Percentiles rank a stretch among this genome's conserved stretches.
Conservation (phyloP, 768 basidiomycete species). For the Flagelloscypha sp. region DNA sequence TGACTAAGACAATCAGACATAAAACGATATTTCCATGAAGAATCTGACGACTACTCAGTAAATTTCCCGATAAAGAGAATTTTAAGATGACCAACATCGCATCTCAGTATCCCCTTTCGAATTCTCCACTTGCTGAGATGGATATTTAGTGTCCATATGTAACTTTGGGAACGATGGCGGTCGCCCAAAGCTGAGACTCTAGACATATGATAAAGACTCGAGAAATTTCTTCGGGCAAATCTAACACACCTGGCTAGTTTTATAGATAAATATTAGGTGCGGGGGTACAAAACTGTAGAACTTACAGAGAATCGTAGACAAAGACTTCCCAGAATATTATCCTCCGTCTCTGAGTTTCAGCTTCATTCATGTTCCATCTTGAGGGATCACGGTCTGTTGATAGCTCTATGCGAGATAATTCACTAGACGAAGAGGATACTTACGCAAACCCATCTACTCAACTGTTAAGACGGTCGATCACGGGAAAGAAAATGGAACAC, state of each 20-base stretch:
- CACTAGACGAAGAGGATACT: slow-evolving; percentile 21
- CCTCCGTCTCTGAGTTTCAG: slow-evolving; percentile 51
- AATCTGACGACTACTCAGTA: no score
- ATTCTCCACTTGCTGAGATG: slow-evolving; percentile 37
- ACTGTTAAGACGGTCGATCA: slow-evolving; percentile 10
- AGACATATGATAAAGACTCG: slow-evolving; percentile 6
- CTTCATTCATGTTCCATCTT: slow-evolving; percentile 49
- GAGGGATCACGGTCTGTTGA: slow-evolving; percentile 57
- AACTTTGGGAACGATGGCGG: slow-evolving; percentile 55
- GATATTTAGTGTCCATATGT: slow-evolving; percentile 49
- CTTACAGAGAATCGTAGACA: slow-evolving; percentile 68
- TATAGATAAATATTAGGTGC: not conserved
- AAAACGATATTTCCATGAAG: slow-evolving; percentile 65
- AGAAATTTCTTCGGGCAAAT: slow-evolving; percentile 4
- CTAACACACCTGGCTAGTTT: no score
- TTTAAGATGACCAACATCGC: slow-evolving; percentile 41
- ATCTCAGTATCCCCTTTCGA: slow-evolving; percentile 48
- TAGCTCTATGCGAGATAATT: slow-evolving; percentile 8
- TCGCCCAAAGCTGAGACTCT: slow-evolving; percentile 67
- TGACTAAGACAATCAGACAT: slow-evolving; percentile 51
- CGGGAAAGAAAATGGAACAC: slow-evolving; percentile 16
- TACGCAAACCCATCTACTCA: slow-evolving; percentile 56
- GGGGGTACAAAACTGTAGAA: slow-evolving; percentile 12
- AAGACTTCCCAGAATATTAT: slow-evolving; percentile 58
- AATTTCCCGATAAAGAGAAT: no score